Percentiles rank a stretch among this genome's conserved stretches.
These are phyloP conservation scores for Xylariaceae sp. DNA, from an alignment of 2,329 filamentous ascomycete species.

Conservation along the genomic window DNA sequence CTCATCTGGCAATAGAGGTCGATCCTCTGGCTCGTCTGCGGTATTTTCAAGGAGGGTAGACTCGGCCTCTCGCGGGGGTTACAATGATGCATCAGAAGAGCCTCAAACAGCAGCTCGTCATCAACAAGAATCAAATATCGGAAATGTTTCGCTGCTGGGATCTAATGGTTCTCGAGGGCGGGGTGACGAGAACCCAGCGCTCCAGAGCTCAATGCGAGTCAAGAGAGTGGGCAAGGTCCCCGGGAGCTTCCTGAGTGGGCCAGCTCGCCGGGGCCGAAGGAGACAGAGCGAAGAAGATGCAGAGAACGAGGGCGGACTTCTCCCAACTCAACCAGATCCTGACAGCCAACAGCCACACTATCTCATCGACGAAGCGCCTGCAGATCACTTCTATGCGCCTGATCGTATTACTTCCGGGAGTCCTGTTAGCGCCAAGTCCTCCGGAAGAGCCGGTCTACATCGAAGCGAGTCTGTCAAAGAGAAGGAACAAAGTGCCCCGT, in stretches of 20 bases:
- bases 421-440: slow-evolving; percentile 49
- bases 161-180: slow-evolving; percentile 48
- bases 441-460: slow-evolving; percentile 41
- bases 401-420: slow-evolving; percentile 56
- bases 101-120: slow-evolving; percentile 48
- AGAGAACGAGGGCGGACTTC: slow-evolving; percentile 43
- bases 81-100: slow-evolving; percentile 46
- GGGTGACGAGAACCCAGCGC: slow-evolving; percentile 59
- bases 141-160: slow-evolving; percentile 51
- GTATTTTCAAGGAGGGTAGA: slow-evolving; percentile 34
- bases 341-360: slow-evolving; percentile 39
- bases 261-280: slow-evolving; percentile 69
- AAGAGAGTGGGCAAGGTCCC: slow-evolving; percentile 72
- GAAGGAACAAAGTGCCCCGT: slow-evolving; percentile 27
- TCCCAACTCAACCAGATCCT: slow-evolving; percentile 40
- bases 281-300: slow-evolving; percentile 64
- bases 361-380: slow-evolving; percentile 35
- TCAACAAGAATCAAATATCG: slow-evolving; percentile 44
- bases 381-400: slow-evolving; percentile 43
- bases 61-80: slow-evolving; percentile 31
- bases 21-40: slow-evolving; percentile 37
- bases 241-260: slow-evolving; percentile 74
- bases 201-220: slow-evolving; percentile 71
- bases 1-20: slow-evolving; percentile 45
- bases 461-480: slow-evolving; percentile 37